Evolutionary conservation across 2,329 filamentous ascomycete genomes (phyloP), one percentile per base, ranked within the genome.

Genomic region (Arthrobotrys megalospora): DNA sequence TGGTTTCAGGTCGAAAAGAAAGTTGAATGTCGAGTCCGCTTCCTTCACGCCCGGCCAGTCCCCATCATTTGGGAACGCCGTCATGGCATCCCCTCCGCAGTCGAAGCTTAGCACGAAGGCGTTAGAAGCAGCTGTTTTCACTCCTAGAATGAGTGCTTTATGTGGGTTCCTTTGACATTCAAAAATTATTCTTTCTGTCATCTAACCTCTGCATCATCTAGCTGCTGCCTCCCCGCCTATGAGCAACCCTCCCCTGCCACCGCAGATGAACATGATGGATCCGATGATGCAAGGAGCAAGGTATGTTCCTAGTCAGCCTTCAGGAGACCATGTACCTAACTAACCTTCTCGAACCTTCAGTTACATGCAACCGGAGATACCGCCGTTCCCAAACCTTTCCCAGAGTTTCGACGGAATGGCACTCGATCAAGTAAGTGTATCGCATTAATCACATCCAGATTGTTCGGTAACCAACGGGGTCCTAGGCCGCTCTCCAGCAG

Each of bases 21-120:
- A 91, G 32, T 88, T 99, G 81, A 99, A 97, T 84, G 96, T 97
- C 83, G 96, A 98, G 82, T 98, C 96, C 7, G 95, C 96, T 11
- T 93, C 95, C 58, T 99, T 99, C 84, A 97, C 93, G 0, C 95
- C 95, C 16, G 76, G 76, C n/a, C 69, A 73, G 38, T 79, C 76
- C 8, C 76, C 76, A 19, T 79, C 76, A 24, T 79, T 79, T 63
- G 63, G 53, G 43, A 79, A 75, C 34, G 76, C 76, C 21, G 65
- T 75, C 16, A 69, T 79, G 5, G 86, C 89, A 12, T 86, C 84
- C 75, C 81, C 87, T 50, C 82, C 88, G 50, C 92, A 92, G 82
- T 88, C 91, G 8, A 91, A 91, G 7, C 94, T 98, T 80, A 96
- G 94, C 6, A 93, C 94, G 0, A 94, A 96, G 85, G 92, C 93